Conservation (phyloP, 805 yeast species). For the Candida hungchunana region DNA sequence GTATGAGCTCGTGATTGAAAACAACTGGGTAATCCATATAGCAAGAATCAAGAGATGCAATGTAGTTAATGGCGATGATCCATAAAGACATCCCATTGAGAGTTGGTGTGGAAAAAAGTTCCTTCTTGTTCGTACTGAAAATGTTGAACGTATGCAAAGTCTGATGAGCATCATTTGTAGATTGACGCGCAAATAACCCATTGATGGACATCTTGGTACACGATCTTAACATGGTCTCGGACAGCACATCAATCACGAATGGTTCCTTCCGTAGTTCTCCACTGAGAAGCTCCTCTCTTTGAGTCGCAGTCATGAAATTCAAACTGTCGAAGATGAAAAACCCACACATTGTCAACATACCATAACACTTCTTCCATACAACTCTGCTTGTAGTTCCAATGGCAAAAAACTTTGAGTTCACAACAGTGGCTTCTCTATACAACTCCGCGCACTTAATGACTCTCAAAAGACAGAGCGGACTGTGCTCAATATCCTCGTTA, state of each 20-base stretch:
- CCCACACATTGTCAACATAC: constrained; percentile 48
- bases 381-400: constrained; percentile 25
- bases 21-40: constrained; percentile 18
- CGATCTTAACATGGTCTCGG: constrained; percentile 23
- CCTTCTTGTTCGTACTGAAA: constrained; percentile 38
- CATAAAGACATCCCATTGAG: constrained; percentile 51
- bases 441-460: constrained; percentile 39
- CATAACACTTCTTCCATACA: constrained; percentile 42
- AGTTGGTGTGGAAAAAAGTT: constrained; percentile 38
- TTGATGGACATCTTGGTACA: constrained; percentile 33
- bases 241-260: constrained; percentile 29
- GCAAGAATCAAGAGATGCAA: constrained; percentile 44
- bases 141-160: constrained; percentile 30
- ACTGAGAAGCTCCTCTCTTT: constrained; percentile 26
- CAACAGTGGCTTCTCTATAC: constrained; percentile 35
- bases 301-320: constrained; percentile 27
- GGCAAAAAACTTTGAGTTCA: constrained; percentile 28
- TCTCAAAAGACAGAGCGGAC: constrained; percentile 21
- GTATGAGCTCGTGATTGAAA: constrained; percentile 22
- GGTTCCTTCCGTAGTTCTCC: constrained; percentile 24
- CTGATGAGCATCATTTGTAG: constrained; percentile 11
- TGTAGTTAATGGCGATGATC: constrained; percentile 52
- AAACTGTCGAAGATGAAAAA: constrained; percentile 40
- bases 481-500: constrained; percentile 6
- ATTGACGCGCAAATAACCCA: constrained; percentile 37